Base-by-base conservation (phyloP, 192 early-diverging fungal genomes). In the Coemansia furcata region DNA sequence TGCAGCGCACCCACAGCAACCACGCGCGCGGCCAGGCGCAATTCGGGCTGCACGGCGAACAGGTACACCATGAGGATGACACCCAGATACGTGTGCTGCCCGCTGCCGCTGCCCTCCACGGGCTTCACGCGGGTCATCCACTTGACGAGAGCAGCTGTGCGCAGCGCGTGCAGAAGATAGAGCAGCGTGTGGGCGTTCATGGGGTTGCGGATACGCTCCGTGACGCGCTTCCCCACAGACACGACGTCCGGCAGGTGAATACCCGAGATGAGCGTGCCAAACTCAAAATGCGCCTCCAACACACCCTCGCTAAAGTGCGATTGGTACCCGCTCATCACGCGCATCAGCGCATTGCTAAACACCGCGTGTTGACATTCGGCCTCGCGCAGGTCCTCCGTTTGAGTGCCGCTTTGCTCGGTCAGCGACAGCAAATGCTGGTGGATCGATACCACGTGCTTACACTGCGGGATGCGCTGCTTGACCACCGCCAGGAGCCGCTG, bases 291-390 rank as follows among this genome's bases (percentile, higher is more conserved):
- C 37, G 68, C 38, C 42, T 77, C 80, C 0, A 72, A 19, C 0
- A 77, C 63, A 11, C 74, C 58, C 44, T 71, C 72, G 38, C 61
- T 49, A 50, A 82, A 82, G 39, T 82, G 72, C 42, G 44, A 23
- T 66, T 82, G 80, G 66, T 77, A 77, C 5, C 72, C 80, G 39
- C 62, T 29, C 29, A 77, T 68, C 42, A 82, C 72, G n/a, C 76
- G 72, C 75, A 77, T 67, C 46, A 82, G 39, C 17, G 67, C 74
- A n/a, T 62, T 67, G 58, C 58, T 35, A 26, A 77, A 35, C 55
- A 82, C 39, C 11, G 68, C 68, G 11, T 62, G 71, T 23, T 68
- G 73, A 35, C 57, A 57, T 38, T 69, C 59, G 17, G 40, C 12
- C 47, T 75, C 73, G 3, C 59, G 50, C 26, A 60, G 19, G 2